These are phyloP conservation scores for Taphrina betulina DNA, from an alignment of 1,139 yeast species.

Conservation along the genomic window DNA sequence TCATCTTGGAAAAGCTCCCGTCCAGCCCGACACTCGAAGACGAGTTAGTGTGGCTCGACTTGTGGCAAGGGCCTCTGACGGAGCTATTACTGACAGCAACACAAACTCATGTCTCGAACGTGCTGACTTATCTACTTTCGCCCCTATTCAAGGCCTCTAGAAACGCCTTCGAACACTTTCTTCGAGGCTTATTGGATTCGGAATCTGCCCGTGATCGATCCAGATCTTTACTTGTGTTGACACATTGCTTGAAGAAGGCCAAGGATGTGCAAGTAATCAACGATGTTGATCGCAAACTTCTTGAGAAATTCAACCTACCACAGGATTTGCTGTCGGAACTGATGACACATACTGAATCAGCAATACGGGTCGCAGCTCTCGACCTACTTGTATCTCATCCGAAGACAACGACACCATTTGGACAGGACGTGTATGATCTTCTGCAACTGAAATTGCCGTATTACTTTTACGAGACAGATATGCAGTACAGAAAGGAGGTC, in stretches of 20 bases:
- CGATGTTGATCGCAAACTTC: neutral
- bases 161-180: constrained; percentile 10
- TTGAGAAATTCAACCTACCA: constrained; percentile 14
- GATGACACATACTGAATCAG: constrained; percentile 9
- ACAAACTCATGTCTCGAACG: neutral
- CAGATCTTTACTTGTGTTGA: neutral
- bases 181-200: neutral
- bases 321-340: neutral
- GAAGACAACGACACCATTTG: constrained; percentile 11
- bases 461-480: constrained; percentile 29
- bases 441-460: constrained; percentile 15
- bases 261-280: constrained; percentile 10
- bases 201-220: too few relatives aligned
- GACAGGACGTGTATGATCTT: neutral
- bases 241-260: constrained; percentile 8
- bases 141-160: constrained; percentile 5
- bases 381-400: constrained; percentile 18
- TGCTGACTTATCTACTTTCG: constrained; percentile 17
- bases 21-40: neutral
- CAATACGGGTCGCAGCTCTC: constrained; percentile 25
- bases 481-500: constrained; percentile 20
- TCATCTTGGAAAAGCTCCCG: constrained; percentile 1
- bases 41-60: constrained; percentile 12
- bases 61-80: constrained; percentile 11
- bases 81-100: neutral